phyloP scores from a whole-genome alignment of 2,329 filamentous ascomycete species.

The Fusarium sp. region DNA sequence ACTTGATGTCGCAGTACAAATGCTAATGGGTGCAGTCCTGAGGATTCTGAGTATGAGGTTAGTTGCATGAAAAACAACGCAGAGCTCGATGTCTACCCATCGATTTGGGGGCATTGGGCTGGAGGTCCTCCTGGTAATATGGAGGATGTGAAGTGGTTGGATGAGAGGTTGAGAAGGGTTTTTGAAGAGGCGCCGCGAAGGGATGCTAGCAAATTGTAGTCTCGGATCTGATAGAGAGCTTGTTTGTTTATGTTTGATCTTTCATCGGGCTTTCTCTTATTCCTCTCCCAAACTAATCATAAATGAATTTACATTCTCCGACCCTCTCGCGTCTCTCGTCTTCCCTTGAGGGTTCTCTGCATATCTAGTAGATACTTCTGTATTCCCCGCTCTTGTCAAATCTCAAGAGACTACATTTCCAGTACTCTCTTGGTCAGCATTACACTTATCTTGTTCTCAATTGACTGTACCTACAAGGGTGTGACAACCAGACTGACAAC shows the following conservation, averaged over 20 bases:
- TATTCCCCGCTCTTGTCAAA: too few species aligned
- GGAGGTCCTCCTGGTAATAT: slow-evolving; percentile 79
- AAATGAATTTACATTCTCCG: too few species aligned
- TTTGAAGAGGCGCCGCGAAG: slow-evolving; percentile 28
- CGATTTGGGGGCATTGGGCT: slow-evolving; percentile 67
- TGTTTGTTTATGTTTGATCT: background rate
- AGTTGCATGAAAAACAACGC: slow-evolving; percentile 57
- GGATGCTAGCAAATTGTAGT: background rate
- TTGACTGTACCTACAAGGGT: too few species aligned
- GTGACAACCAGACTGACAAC: too few species aligned
- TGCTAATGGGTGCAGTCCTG: slow-evolving; percentile 60
- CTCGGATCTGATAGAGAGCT: background rate
- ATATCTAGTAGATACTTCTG: too few species aligned
- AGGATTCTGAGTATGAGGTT: slow-evolving; percentile 84
- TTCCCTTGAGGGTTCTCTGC: too few species aligned
- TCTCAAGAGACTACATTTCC: too few species aligned
- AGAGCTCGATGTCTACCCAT: slow-evolving; percentile 57
- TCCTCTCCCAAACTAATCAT: too few species aligned
- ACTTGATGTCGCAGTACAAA: fast-evolving
- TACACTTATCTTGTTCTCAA: too few species aligned
- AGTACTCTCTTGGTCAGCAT: too few species aligned
- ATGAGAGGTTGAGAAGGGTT: slow-evolving; percentile 58
- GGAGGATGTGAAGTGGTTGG: slow-evolving; percentile 80
- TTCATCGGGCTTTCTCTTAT: background rate
- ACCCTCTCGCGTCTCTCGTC: too few species aligned